These are phyloP conservation scores for Lodderomyces parapsilosis DNA, from an alignment of 1,139 yeast genomes.

Conservation along the genomic window DNA sequence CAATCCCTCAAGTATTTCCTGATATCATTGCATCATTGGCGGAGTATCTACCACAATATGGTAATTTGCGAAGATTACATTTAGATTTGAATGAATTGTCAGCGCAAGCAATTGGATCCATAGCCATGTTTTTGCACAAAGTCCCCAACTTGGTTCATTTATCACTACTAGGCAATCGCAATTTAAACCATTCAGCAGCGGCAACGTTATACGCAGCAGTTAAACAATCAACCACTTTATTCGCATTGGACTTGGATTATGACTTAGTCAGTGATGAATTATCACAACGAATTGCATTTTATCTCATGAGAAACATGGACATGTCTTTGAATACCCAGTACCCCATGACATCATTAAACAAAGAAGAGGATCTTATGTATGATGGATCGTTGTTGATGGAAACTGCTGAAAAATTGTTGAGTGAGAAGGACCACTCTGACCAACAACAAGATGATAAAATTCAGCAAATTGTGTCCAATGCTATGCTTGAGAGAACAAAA, in stretches of 20 bases:
- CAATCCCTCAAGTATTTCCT: conserved; percentile 73
- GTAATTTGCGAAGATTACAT: conserved; percentile 68
- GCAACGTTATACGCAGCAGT: conserved; percentile 73
- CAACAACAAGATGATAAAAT: conserved; percentile 28
- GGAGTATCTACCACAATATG: conserved; percentile 63
- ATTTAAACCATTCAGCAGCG: conserved; percentile 56
- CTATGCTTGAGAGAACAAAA: conserved; percentile 42
- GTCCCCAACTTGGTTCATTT: conserved; percentile 74
- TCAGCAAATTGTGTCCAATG: conserved; percentile 41
- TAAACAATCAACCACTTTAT: conserved; percentile 60
- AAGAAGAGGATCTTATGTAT: conserved; percentile 46
- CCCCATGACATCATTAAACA: conserved; percentile 10
- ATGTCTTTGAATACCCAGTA: conserved; percentile 46
- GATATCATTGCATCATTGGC: conserved; percentile 60
- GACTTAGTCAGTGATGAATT: conserved; percentile 67
- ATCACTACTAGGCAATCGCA: conserved; percentile 65
- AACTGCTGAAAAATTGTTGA: conserved; percentile 61
- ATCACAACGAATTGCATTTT: conserved; percentile 75
- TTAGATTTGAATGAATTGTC: conserved; percentile 71
- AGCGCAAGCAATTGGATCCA: conserved; percentile 60
- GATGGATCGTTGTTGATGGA: conserved; percentile 56
- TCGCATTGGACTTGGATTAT: conserved; percentile 71
- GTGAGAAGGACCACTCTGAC: conserved; percentile 37
- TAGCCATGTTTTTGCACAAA: conserved; percentile 69
- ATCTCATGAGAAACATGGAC: conserved; percentile 83